Evolutionary conservation across 176 grass and related monocot genomes (phyloP).

Genomic region (Juncus inflexus): DNA sequence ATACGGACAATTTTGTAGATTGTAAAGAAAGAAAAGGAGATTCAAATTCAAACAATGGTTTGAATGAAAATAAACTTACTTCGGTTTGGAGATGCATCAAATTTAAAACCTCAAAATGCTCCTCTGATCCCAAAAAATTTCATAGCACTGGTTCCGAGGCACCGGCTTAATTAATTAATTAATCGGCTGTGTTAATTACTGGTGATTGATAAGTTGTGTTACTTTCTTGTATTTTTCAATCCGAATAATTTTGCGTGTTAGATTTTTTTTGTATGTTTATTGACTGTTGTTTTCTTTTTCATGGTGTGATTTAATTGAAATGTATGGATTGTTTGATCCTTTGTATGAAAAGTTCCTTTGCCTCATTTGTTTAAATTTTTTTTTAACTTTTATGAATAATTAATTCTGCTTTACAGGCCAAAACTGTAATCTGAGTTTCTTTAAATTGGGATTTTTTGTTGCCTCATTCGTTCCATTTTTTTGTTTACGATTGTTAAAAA

Average conservation of each 20-base stretch:
- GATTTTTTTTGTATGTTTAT: conserved; percentile 61
- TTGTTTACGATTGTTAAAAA: too few relatives aligned
- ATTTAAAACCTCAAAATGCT: conserved; percentile 58
- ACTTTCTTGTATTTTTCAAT: conserved; percentile 45
- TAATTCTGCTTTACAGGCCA: too few relatives aligned
- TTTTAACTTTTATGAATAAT: too few relatives aligned
- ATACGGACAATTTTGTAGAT: conserved; percentile 34
- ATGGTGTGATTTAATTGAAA: conserved; percentile 33
- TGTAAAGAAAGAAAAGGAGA: conserved; percentile 30
- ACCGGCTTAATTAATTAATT: conserved; percentile 21
- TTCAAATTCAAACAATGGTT: conserved; percentile 29
- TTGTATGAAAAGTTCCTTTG: not conserved
- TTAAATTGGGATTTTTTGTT: too few relatives aligned
- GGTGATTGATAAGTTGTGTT: conserved; percentile 43
- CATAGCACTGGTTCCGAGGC: conserved; percentile 40
- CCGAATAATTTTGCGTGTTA: conserved; percentile 43
- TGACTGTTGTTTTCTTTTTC: conserved; percentile 33
- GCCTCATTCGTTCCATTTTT: too few relatives aligned
- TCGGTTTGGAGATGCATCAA: conserved; percentile 86
- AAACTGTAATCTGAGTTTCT: too few relatives aligned
- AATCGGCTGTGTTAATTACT: conserved; percentile 46
- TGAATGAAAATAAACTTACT: conserved; percentile 37
- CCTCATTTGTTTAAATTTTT: not conserved
- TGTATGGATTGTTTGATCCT: not conserved
- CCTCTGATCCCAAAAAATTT: conserved; percentile 66